These are phyloP conservation scores for Carex arenaria DNA, from an alignment of 202 grass and related monocot species.

Conservation along the genomic window DNA sequence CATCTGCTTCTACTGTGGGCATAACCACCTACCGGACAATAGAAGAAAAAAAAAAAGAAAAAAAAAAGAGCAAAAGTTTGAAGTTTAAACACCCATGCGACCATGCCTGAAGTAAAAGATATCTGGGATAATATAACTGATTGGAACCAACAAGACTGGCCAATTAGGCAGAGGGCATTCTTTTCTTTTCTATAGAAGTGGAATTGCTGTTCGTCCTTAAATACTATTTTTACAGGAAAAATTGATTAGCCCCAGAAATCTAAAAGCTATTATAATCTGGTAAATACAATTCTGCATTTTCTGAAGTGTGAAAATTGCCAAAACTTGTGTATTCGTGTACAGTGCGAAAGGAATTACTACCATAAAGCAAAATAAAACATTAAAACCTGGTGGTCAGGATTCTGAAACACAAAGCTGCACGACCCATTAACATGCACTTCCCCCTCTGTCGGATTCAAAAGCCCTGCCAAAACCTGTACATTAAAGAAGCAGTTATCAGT, in stretches of 20 bases:
- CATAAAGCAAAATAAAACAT: slow-evolving; percentile 2
- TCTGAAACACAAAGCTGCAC: slow-evolving; percentile 93
- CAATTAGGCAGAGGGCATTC: neutral
- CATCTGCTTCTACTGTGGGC: slow-evolving; percentile 88
- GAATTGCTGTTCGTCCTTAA: neutral
- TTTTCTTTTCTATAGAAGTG: neutral
- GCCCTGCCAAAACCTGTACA: slow-evolving; percentile 74
- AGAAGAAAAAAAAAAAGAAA: neutral
- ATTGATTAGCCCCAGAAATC: neutral
- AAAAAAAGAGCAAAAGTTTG: neutral
- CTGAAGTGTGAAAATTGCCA: neutral
- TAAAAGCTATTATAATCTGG: neutral
- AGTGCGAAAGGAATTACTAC: neutral
- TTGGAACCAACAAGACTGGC: neutral
- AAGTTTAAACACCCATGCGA: neutral
- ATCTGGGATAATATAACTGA: neutral
- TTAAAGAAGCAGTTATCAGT: neutral
- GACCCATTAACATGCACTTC: slow-evolving; percentile 53
- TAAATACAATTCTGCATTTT: neutral
- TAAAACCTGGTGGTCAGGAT: slow-evolving; percentile 92
- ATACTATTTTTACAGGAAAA: neutral
- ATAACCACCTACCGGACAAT: slow-evolving; percentile 56
- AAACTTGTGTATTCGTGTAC: neutral
- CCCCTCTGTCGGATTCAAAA: slow-evolving; percentile 52
- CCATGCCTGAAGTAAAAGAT: neutral